Conservation (phyloP, 768 basidiomycete genomes). For the Scleroderma bovista region DNA sequence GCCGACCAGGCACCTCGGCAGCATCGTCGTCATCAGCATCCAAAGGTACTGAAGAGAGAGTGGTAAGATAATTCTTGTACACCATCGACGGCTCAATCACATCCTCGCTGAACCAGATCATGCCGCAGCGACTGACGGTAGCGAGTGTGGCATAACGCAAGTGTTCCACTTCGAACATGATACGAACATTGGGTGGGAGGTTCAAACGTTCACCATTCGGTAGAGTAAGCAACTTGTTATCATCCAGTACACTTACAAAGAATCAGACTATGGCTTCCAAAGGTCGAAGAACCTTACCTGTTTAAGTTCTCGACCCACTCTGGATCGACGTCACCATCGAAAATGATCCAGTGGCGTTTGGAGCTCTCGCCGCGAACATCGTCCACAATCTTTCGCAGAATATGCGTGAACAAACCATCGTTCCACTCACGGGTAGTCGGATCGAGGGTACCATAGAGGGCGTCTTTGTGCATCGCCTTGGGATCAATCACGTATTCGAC, state of each 20-base stretch:
- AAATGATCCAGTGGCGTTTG: slow-evolving; percentile 98
- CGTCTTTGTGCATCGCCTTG: slow-evolving; percentile 98
- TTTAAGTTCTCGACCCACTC: slow-evolving; percentile 99
- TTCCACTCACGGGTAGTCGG: slow-evolving; percentile 99
- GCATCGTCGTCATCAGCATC: slow-evolving; percentile 88
- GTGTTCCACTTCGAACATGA: slow-evolving; percentile 99
- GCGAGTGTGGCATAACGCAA: slow-evolving; percentile 95
- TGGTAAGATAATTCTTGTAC: slow-evolving; percentile 81
- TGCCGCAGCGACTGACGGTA: slow-evolving; percentile 99
- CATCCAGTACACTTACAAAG: slow-evolving; percentile 81
- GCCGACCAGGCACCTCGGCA: slow-evolving; percentile 56
- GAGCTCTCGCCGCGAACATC: slow-evolving; percentile 96
- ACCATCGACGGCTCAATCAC: slow-evolving; percentile 90
- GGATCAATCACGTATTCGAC: slow-evolving; percentile 97
- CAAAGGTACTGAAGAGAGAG: slow-evolving; percentile 66
- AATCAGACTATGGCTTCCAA: background rate
- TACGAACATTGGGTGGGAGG: slow-evolving; percentile 92
- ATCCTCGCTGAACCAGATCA: slow-evolving; percentile 99
- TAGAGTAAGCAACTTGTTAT: slow-evolving; percentile 94
- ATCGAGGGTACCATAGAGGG: slow-evolving; percentile 94
- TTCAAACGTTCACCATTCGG: slow-evolving; percentile 98
- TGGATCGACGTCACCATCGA: slow-evolving; percentile 98
- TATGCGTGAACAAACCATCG: slow-evolving; percentile 96
- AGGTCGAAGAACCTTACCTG: slow-evolving; percentile 47
- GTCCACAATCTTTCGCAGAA: slow-evolving; percentile 95